Evolutionary conservation across 257 asterid species (phyloP), one percentile per base, ranked within the genome.

Genomic region (Sherardia arvensis): DNA sequence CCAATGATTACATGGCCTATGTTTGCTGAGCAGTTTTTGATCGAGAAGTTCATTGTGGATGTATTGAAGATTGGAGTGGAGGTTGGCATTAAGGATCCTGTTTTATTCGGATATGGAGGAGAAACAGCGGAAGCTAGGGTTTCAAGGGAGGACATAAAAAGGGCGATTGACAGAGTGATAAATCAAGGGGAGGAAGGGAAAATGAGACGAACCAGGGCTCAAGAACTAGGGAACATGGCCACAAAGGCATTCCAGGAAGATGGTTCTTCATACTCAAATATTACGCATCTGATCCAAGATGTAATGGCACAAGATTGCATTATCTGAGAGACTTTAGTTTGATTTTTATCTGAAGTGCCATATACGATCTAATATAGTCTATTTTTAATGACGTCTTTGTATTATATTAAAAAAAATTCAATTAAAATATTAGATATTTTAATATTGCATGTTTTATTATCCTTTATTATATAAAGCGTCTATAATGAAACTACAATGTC

Each of bases 1-100:
- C 93, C 96, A 0, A 72, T 90, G 81, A 65, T 87, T 2, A 87
- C 97, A 11, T 87, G 95, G 82, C 97, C 96, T 0, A 69, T 90
- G 81, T 85, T 87, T 30, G 88, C 90, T 0, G 97, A 90, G 49
- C 96, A 90, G 60, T 90, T 90, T 29, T 33, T 82, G 32, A 90
- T 87, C 61, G 97, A 90, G 78, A 84, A 78, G 62, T 49, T 90
- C 4, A 66, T 87, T 1, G 76, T 84, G 59, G 70, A 85, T 32
- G 66, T 87, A 0, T 48, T 87, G 30, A 58, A 60, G 58, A 77
- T 76, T 15, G 95, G 97, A 30, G 82, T 90, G 5, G 64, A 90
- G 10, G 84, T 77, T 3, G 97, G 97, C 27, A 86, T 78, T 4
- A 78, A 85, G 29, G 32, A 75, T 18, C 79, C 96, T 15, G n/a